phyloP scores from a whole-genome alignment of 208 protist species.

The Kentomonas sorsogonicus region DNA sequence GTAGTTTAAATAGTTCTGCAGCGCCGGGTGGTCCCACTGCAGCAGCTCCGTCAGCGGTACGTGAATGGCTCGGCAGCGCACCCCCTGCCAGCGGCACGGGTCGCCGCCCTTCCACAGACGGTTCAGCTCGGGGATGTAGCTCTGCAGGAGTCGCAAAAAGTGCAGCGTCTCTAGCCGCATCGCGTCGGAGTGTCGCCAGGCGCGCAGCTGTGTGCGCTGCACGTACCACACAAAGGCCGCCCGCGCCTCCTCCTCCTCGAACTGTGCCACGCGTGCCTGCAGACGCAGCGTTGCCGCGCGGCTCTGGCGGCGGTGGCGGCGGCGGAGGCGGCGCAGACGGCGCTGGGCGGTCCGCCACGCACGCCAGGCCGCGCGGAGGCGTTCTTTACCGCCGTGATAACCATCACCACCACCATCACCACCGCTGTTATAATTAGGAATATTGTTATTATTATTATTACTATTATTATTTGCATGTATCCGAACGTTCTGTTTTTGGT shows the following conservation, averaged over 20 bases:
- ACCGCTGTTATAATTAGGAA: too few species aligned
- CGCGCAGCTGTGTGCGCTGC: slow-evolving; percentile 35
- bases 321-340: slow-evolving; percentile 11
- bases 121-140: slow-evolving; percentile 28
- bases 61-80: slow-evolving; percentile 26
- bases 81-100: slow-evolving; percentile 41
- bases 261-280: slow-evolving; percentile 10
- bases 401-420: too few species aligned
- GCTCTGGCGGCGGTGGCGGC: too few species aligned
- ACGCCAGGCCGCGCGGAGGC: too few species aligned
- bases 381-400: too few species aligned
- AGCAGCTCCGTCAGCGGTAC: slow-evolving; percentile 36
- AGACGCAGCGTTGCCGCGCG: too few species aligned
- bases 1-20: slow-evolving; percentile 20
- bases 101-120: slow-evolving; percentile 43
- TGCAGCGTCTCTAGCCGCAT: slow-evolving; percentile 62
- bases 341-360: too few species aligned
- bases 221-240: slow-evolving; percentile 23
- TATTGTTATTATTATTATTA: too few species aligned
- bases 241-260: slow-evolving; percentile 15
- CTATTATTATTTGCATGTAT: too few species aligned
- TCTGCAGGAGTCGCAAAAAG: slow-evolving; percentile 32
- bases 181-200: slow-evolving; percentile 44
- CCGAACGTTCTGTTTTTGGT: too few species aligned
- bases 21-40: slow-evolving; percentile 25